phyloP scores from a whole-genome alignment of 1,139 yeast genomes.

The Pichia cactophila region DNA sequence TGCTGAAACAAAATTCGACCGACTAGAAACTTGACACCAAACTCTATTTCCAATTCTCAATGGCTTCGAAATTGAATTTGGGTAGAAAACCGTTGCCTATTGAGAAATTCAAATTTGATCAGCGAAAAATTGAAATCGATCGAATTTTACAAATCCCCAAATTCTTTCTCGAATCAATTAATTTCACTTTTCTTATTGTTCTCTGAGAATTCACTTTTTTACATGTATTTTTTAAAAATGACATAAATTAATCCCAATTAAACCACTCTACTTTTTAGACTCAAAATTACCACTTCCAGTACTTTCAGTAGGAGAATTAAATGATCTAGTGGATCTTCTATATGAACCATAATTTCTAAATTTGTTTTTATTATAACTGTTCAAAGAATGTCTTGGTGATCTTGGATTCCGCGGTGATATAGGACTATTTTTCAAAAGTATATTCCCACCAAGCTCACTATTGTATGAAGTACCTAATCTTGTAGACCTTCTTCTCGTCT shows the following conservation, averaged over 20 bases:
- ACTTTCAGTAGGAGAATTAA: constrained; percentile 4
- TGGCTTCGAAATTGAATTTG: no score
- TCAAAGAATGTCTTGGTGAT: constrained; percentile 13
- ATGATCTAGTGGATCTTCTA: constrained; percentile 2
- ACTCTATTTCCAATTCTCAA: no score
- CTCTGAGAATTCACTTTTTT: no score
- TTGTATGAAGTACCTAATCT: constrained; percentile 14
- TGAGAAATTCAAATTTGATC: not conserved
- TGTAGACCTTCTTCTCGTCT: constrained; percentile 13
- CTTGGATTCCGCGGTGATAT: constrained; percentile 23
- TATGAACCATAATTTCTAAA: constrained; percentile 8
- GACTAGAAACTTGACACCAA: no score
- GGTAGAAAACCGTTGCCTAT: not conserved
- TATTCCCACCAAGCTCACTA: constrained; percentile 10
- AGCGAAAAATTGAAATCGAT: not conserved
- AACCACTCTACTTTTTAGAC: not conserved
- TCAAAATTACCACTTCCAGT: not conserved
- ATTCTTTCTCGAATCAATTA: not conserved
- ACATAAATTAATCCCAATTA: no score
- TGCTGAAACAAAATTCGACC: not conserved
- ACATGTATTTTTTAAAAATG: no score
- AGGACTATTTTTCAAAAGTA: constrained; percentile 16
- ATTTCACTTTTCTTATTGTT: no score
- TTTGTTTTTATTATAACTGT: constrained; percentile 6
- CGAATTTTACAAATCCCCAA: no score